Evolutionary conservation across 768 basidiomycete genomes (phyloP), one percentile per base, ranked within the genome.

Genomic region (Leccinum subgranulosum): DNA sequence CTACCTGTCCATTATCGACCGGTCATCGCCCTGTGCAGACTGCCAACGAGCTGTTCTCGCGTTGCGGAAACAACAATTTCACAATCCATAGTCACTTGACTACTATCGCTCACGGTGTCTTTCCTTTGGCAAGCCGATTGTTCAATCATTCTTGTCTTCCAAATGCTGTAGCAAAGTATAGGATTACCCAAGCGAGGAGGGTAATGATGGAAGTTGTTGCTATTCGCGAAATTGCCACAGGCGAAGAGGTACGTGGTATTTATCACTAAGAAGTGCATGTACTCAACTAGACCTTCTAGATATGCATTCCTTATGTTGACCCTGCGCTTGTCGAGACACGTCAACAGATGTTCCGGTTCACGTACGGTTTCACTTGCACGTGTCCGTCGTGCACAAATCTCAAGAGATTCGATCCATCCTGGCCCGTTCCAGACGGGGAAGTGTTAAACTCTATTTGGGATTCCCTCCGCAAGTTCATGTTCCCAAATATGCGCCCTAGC

Each of bases 71-170:
- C 74, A 93, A 92, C 70, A 91, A 93, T 64, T 92, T 91, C 69
- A 78, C 84, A 10, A 74, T 92, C 23, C 87, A 90, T 64, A 87
- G 85, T 3, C 87, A 90, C 74, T 74, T 92, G 41, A 81, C 74
- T 15, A 80, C 86, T 2, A 75, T 86, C 64, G 91, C 83, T 0
- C 86, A 91, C 73, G 91, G 88, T 0, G 76, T 90, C 36, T 92
- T 89, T 59, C 89, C 91, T 8, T 69, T 83, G 10, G 86, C 91
- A 2, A 92, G 91, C 65, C 79, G 89, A n/a, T 67, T 83, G 12
- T 90, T 92, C 75, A 93, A 93, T 66, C 91, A 93, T 65, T 90
- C 88, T 4, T 93, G 91, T 69, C 63, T 80, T 17, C 89, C 91
- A 1, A 91, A 90, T 61, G 87, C 87, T 15, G 81, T 80, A 25